Evolutionary conservation across 2,329 filamentous ascomycete species (phyloP).

Genomic region (Hypoxylon sp.): DNA sequence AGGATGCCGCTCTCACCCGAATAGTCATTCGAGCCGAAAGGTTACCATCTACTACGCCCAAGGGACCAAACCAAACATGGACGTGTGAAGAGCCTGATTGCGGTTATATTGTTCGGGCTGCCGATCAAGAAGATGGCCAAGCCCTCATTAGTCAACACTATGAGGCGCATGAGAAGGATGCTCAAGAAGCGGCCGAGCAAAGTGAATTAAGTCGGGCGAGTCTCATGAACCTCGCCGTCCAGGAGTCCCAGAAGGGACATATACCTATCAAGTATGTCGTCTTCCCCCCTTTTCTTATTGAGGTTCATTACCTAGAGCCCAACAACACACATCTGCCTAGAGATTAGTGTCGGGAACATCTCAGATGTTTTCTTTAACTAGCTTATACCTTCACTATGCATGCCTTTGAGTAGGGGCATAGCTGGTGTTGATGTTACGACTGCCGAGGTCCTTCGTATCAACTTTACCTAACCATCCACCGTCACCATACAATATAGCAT

Average conservation of each 20-base stretch:
- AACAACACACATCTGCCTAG: not conserved
- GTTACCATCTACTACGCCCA: slow-evolving; percentile 64
- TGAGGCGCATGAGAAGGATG: slow-evolving; percentile 70
- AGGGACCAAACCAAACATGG: slow-evolving; percentile 76
- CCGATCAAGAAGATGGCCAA: slow-evolving; percentile 69
- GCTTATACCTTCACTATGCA: not conserved
- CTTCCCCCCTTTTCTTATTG: slow-evolving; percentile 56
- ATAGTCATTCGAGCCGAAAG: slow-evolving; percentile 66
- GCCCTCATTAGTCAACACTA: slow-evolving; percentile 73
- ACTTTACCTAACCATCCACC: not conserved
- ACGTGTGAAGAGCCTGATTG: slow-evolving; percentile 76
- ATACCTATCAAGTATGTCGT: slow-evolving; percentile 70
- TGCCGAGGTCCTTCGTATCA: not conserved
- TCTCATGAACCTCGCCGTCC: slow-evolving; percentile 64
- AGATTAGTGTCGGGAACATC: not conserved
- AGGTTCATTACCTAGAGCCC: slow-evolving; percentile 49
- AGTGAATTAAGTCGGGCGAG: slow-evolving; percentile 58
- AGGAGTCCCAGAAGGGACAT: slow-evolving; percentile 69
- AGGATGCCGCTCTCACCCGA: slow-evolving; percentile 37
- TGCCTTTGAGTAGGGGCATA: slow-evolving; percentile 3
- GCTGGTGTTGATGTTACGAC: too few relatives aligned
- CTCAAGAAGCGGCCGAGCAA: slow-evolving; percentile 60
- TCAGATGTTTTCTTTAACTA: not conserved
- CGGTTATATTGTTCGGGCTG: slow-evolving; percentile 73
- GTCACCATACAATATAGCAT: not conserved